Percentiles rank a stretch among this genome's conserved stretches.
Conservation (phyloP, 495 filamentous ascomycete genomes). For the Mytilinidion resinicola region DNA sequence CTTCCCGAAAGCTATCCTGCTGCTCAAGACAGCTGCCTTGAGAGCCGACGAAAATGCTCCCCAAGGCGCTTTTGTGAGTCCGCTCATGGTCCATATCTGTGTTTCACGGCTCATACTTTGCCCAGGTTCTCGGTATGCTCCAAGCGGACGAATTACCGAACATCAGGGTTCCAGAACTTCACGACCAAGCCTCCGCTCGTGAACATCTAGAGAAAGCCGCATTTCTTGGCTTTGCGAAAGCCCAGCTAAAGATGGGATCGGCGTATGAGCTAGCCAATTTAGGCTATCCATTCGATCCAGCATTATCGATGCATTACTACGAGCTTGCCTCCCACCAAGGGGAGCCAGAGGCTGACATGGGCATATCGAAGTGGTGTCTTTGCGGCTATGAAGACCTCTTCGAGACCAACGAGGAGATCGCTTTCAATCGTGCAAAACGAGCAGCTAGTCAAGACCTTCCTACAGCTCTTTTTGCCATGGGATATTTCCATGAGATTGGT, state of each 20-base stretch:
- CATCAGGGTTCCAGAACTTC: conserved; percentile 67
- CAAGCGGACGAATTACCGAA: conserved; percentile 83
- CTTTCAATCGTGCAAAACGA: conserved; percentile 81
- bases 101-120: no score
- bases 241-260: conserved; percentile 94
- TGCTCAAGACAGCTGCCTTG: conserved; percentile 75
- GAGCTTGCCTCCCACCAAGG: conserved; percentile 83
- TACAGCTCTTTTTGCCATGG: conserved; percentile 93
- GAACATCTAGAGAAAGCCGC: conserved; percentile 94
- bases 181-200: conserved; percentile 66
- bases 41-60: conserved; percentile 95
- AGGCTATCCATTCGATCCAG: conserved; percentile 90
- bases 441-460: conserved; percentile 73
- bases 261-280: conserved; percentile 92
- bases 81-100: no score
- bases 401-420: conserved; percentile 88
- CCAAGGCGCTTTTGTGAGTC: conserved; percentile 70
- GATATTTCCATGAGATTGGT: conserved; percentile 96
- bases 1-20: conserved; percentile 65
- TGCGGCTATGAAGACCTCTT: conserved; percentile 89
- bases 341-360: conserved; percentile 88
- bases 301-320: conserved; percentile 90
- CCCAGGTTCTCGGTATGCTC: conserved; percentile 80
- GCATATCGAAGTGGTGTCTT: conserved; percentile 97
- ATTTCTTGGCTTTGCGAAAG: conserved; percentile 93